These are phyloP conservation scores for Adansonia rubrostipa DNA, from an alignment of 441 rosid species.

Conservation along the genomic window DNA sequence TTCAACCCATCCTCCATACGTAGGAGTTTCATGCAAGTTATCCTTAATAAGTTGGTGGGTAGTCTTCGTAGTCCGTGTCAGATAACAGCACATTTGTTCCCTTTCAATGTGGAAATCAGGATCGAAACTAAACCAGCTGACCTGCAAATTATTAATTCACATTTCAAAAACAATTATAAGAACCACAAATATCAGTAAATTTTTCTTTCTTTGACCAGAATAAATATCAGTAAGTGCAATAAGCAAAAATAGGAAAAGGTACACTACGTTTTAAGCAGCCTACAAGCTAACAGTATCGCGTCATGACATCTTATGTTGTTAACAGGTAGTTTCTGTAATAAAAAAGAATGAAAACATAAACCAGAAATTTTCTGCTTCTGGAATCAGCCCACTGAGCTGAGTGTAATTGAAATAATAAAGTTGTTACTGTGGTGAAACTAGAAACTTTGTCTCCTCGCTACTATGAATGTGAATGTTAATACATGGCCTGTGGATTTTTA, in stretches of 20 bases:
- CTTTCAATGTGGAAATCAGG: slow-evolving; percentile 83
- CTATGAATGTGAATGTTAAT: background rate
- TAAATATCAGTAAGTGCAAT: slow-evolving; percentile 14
- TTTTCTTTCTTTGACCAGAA: background rate
- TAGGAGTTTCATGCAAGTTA: slow-evolving; percentile 97
- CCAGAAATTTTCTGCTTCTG: background rate
- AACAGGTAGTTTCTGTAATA: background rate
- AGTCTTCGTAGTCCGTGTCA: slow-evolving; percentile 82
- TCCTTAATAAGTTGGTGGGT: slow-evolving; percentile 93
- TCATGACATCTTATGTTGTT: slow-evolving; percentile 3
- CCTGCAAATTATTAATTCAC: slow-evolving; percentile 51
- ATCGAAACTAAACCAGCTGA: slow-evolving; percentile 97
- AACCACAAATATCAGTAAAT: background rate
- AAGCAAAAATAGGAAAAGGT: slow-evolving; percentile 4
- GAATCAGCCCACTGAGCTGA: background rate
- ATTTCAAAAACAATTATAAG: slow-evolving; percentile 35
- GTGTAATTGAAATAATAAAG: background rate
- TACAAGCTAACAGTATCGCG: background rate
- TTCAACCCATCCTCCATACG: slow-evolving; percentile 99
- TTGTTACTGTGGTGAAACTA: slow-evolving; percentile 15
- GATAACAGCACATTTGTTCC: slow-evolving; percentile 96
- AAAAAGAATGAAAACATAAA: background rate
- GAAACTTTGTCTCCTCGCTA: background rate
- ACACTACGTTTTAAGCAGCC: background rate
- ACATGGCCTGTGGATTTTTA: background rate